phyloP scores from a whole-genome alignment of 1,284 basidiomycete genomes.

The Ustilago lituana region DNA sequence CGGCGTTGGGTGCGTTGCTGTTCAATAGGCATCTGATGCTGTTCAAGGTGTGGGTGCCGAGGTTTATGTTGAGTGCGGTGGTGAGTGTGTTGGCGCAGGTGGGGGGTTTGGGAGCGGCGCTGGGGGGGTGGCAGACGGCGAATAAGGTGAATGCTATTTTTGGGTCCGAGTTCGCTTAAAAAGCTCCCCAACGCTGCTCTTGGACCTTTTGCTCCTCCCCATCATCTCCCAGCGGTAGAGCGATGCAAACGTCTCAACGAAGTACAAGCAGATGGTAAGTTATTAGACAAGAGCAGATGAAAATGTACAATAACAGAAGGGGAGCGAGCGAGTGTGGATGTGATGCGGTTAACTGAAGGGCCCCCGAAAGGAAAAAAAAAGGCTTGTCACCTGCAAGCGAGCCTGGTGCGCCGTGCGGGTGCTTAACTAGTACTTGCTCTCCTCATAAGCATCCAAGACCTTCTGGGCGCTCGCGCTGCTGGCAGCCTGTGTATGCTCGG shows the following conservation, averaged over 20 bases:
- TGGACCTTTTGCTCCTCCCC: too few species aligned
- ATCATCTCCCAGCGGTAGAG: too few species aligned
- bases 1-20: constrained; percentile 76
- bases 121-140: constrained; percentile 41
- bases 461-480: constrained; percentile 16
- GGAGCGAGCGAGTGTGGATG: too few species aligned
- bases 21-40: constrained; percentile 94
- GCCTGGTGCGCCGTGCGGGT: too few species aligned
- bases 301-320: too few species aligned
- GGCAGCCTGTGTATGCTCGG: background rate
- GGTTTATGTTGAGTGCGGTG: constrained; percentile 82
- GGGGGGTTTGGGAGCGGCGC: constrained; percentile 64
- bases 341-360: too few species aligned
- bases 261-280: too few species aligned
- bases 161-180: constrained; percentile 40
- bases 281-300: too few species aligned
- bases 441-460: constrained; percentile 37
- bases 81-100: constrained; percentile 70
- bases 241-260: too few species aligned
- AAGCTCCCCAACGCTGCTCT: too few species aligned
- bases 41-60: constrained; percentile 97
- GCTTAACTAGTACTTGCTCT: constrained; percentile 5
- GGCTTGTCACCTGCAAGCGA: too few species aligned
- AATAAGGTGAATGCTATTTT: constrained; percentile 50
- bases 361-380: too few species aligned